Base-by-base conservation (phyloP, 768 basidiomycete species). In the Mycena vulgaris region DNA sequence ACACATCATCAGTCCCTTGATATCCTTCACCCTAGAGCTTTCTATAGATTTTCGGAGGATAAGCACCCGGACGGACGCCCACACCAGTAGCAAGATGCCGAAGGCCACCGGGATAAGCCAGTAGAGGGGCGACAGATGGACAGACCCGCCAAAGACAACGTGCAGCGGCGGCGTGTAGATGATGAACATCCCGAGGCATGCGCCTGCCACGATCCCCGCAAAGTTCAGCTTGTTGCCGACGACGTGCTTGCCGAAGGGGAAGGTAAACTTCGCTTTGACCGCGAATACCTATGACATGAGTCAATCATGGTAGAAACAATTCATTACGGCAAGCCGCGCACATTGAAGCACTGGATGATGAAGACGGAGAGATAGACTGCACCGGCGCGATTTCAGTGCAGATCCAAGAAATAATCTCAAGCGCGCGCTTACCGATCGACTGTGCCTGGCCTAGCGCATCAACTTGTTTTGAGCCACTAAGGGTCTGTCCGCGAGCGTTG, bases 1-100 rank as follows among this genome's bases (percentile, higher is more conserved):
- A 91, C 90, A 90, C 91, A 92, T 92, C 89, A 88, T 88, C 35
- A 92, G 79, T 2, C 90, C 90, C 67, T 86, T 87, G 73, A 92
- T 90, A 78, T 90, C 89, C 74, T 89, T 89, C 42, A 91, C 90
- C 69, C 82, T 85, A 70, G 85, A 77, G 55, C 85, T 83, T 74
- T 90, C 87, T 27, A 90, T 79, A 21, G 86, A 85, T 75, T 87
- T 90, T 40, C 89, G 80, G 67, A 91, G 75, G 39, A 92, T 66
- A 23, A 92, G 49, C 27, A 92, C 90, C 5, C 90, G 83, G 35
- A 92, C 70, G 14, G 87, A 88, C 21, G 90, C 80, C 90, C 90
- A 91, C 0, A 76, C 84, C 14, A 92, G 81, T 8, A 89, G 80
- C 56, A 92, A 62, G 14, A 83, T 72, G 30, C 91, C 91, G 66